Conservation (phyloP, 108 stramenopile species). For the Skeletonema marinoi region DNA sequence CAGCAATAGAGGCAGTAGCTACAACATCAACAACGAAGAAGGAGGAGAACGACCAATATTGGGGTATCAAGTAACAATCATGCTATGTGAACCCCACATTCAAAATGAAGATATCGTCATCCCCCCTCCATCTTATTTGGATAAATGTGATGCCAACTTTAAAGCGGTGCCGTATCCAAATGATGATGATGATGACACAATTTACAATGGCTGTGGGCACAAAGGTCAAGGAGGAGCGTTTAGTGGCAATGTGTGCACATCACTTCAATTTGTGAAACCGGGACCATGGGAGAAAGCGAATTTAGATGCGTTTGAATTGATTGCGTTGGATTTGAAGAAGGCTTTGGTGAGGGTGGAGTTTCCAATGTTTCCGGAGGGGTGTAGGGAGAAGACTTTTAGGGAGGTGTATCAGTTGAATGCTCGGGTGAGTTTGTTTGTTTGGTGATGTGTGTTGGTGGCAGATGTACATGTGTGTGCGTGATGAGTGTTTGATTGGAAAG, state of each 20-base stretch:
- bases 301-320: slow-evolving; percentile 44
- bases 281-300: slow-evolving; percentile 27
- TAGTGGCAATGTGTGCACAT: neutral
- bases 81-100: slow-evolving; percentile 25
- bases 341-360: slow-evolving; percentile 69
- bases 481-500: too few relatives aligned
- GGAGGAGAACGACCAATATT: neutral
- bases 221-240: neutral
- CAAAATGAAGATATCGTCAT: slow-evolving; percentile 11
- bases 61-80: slow-evolving; percentile 27
- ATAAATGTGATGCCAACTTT: neutral
- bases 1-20: neutral
- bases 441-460: neutral
- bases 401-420: slow-evolving; percentile 86
- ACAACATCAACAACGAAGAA: neutral
- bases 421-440: slow-evolving; percentile 53
- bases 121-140: slow-evolving; percentile 14
- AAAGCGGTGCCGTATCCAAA: neutral
- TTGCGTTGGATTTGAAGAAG: slow-evolving; percentile 60
- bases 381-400: slow-evolving; percentile 68
- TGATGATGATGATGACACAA: neutral
- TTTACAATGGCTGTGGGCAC: neutral
- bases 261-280: slow-evolving; percentile 5
- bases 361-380: slow-evolving; percentile 78
- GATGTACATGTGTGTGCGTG: neutral